These are phyloP conservation scores for Cladosporium sp. DNA, from an alignment of 2,329 filamentous ascomycete species.

Conservation along the genomic window DNA sequence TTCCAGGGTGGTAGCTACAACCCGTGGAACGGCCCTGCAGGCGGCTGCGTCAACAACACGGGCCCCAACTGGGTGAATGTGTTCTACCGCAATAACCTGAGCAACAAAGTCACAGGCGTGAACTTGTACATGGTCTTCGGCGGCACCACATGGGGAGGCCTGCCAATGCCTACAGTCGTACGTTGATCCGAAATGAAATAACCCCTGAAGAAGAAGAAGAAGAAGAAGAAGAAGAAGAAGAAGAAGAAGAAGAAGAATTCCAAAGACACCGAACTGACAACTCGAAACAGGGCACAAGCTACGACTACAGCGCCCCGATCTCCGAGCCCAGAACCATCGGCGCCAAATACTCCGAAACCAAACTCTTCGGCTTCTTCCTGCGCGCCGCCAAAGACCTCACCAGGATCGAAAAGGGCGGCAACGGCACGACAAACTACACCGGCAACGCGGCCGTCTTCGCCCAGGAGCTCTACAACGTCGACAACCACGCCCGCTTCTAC, in stretches of 20 bases:
- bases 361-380: constrained; percentile 61
- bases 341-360: constrained; percentile 64
- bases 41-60: constrained; percentile 56
- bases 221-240: background rate
- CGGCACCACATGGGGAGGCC: constrained; percentile 63
- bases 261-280: background rate
- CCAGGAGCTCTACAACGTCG: constrained; percentile 59
- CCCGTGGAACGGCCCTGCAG: constrained; percentile 61
- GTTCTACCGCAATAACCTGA: constrained; percentile 64
- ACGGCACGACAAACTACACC: constrained; percentile 51
- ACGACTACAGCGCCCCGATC: constrained; percentile 65
- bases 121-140: constrained; percentile 67
- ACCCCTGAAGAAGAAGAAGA: background rate
- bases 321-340: constrained; percentile 59
- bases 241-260: background rate
- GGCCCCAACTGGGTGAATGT: constrained; percentile 62
- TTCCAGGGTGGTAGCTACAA: constrained; percentile 63
- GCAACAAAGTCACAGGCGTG: constrained; percentile 59
- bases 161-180: constrained; percentile 52
- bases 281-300: constrained; percentile 51
- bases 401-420: constrained; percentile 52
- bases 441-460: constrained; percentile 54
- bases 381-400: constrained; percentile 58
- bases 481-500: constrained; percentile 60
- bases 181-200: background rate